Conservation (phyloP, 345 rosid species). For the Populus ilicifolia region DNA sequence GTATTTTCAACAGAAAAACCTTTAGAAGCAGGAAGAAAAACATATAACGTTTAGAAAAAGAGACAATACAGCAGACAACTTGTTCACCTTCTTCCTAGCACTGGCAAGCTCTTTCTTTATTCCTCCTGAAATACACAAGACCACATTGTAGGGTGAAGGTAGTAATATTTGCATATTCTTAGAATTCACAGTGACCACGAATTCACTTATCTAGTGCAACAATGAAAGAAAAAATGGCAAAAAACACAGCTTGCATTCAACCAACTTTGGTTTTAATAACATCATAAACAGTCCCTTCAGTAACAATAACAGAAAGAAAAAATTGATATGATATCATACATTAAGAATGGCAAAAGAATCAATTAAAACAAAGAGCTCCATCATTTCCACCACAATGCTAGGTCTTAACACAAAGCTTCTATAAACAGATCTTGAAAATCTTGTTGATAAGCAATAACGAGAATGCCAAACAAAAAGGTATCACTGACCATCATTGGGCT, state of each 20-base stretch:
- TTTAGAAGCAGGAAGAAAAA: not conserved
- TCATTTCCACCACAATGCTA: not conserved
- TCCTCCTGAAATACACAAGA: slow-evolving; percentile 21
- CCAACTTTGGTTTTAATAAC: not conserved
- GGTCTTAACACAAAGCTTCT: not conserved
- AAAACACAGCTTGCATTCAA: not conserved
- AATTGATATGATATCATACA: not conserved
- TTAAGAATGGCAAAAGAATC: not conserved
- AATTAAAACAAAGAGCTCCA: not conserved
- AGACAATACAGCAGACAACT: not conserved
- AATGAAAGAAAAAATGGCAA: not conserved
- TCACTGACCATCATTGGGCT: slow-evolving; percentile 73
- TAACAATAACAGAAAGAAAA: not conserved
- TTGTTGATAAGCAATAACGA: not conserved
- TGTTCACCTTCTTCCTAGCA: slow-evolving; percentile 32
- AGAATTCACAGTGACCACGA: not conserved
- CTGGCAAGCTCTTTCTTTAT: slow-evolving; percentile 34
- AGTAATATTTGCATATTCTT: not conserved
- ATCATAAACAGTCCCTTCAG: not conserved
- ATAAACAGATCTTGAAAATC: not conserved
- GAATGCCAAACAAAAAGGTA: not conserved
- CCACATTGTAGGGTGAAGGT: not conserved
- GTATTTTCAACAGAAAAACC: not conserved
- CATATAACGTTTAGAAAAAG: not conserved
- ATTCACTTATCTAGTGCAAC: not conserved